Evolutionary conservation across 768 basidiomycete species (phyloP), one percentile per base, ranked within the genome.

Genomic region (Porphyrellus cyaneotinctus): DNA sequence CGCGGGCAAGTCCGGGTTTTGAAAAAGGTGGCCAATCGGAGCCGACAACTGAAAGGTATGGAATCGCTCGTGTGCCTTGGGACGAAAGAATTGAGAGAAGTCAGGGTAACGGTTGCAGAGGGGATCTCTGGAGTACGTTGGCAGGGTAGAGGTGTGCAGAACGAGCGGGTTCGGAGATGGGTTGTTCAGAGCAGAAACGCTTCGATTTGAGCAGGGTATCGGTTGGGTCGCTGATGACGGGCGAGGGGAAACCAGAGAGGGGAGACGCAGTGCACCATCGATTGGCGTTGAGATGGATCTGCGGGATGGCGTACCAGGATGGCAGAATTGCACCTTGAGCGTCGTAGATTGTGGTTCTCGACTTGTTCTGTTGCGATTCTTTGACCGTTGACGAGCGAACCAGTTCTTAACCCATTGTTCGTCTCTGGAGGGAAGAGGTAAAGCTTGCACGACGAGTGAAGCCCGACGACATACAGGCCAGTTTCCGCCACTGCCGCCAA

Each of bases 21-120:
- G 50, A 17, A 9, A n/a, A n/a, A n/a, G n/a, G n/a, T 42, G 12
- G 36, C 35, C 17, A 41, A 38, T 33, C 17, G 55, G 42, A 10
- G 33, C 36, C 7, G 36, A 28, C 46, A 38, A 18, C 31, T 43
- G 41, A 26, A 52, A 48, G 22, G 17, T 23, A 22, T 26, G 43
- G 43, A 48, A 49, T 52, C 32, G 60, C n/a, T 58, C 49, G 36
- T 55, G 35, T 18, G 44, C 60, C 17, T 17, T 35, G 2, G 67
- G 59, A 17, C 33, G 59, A 51, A 69, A 69, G 48, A 69, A 69
- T 18, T 63, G 63, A 43, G 67, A 69, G 37, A 69, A 69, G 52
- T 69, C 67, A 26, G 67, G 69, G 49, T 69, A 70, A 36, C 67
- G 63, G 42, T 67, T 58, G 51, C 33, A 59, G 12, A 69, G 65